These are phyloP conservation scores for Salix arbutifolia DNA, from an alignment of 345 rosid genomes.

Conservation along the genomic window DNA sequence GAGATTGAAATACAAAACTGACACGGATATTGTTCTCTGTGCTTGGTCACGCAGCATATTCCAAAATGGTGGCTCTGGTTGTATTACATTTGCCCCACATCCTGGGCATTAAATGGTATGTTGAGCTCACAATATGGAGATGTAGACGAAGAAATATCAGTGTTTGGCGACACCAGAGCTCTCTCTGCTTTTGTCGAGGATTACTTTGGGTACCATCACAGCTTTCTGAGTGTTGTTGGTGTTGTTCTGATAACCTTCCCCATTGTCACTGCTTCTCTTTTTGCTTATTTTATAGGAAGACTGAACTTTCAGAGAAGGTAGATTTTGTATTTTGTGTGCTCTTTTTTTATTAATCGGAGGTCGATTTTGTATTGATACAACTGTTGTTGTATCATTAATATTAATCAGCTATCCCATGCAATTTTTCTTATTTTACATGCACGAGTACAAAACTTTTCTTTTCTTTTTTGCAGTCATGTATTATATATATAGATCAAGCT, in stretches of 20 bases:
- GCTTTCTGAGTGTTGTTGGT: conserved; percentile 25
- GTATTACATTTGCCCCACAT: conserved; percentile 57
- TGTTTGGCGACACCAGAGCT: conserved; percentile 42
- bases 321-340: neutral
- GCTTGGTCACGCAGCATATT: conserved; percentile 44
- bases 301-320: conserved; percentile 21
- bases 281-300: conserved; percentile 17
- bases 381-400: too few relatives aligned
- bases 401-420: too few relatives aligned
- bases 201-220: conserved; percentile 52
- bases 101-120: conserved; percentile 62
- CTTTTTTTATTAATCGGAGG: too few relatives aligned
- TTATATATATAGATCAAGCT: too few relatives aligned
- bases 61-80: conserved; percentile 87
- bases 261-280: conserved; percentile 17
- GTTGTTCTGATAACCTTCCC: conserved; percentile 17
- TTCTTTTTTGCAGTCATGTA: too few relatives aligned
- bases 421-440: too few relatives aligned
- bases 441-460: too few relatives aligned
- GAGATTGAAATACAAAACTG: too few relatives aligned
- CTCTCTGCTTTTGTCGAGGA: conserved; percentile 44
- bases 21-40: too few relatives aligned
- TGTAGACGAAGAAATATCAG: conserved; percentile 33
- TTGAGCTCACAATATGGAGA: conserved; percentile 80
- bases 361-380: too few relatives aligned